Percentiles rank a stretch among this genome's conserved stretches.
Conservation (phyloP, 306 rosid genomes). For the Vigna unguiculata region DNA sequence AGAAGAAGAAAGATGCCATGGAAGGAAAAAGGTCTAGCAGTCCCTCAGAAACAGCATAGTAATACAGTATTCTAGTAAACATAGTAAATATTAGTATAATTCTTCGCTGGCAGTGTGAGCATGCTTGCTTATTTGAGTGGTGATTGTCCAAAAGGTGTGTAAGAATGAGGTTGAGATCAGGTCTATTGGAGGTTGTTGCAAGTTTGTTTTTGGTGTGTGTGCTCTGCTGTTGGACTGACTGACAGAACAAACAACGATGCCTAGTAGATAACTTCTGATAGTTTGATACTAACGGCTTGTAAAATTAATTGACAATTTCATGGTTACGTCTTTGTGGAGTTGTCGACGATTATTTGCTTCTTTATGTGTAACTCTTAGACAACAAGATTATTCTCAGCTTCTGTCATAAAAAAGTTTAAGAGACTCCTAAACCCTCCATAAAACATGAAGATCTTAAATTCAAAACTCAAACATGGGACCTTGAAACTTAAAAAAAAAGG, state of each 20-base stretch:
- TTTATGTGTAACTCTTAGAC: not conserved
- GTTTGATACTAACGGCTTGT: slow-evolving; percentile 71
- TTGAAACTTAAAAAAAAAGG: too few species aligned
- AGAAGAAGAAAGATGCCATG: slow-evolving; percentile 86
- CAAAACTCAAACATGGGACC: too few species aligned
- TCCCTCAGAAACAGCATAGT: slow-evolving; percentile 60
- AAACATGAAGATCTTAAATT: too few species aligned
- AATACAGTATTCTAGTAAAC: slow-evolving; percentile 43
- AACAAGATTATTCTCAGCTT: too few species aligned
- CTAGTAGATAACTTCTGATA: slow-evolving; percentile 53
- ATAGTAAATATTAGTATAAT: slow-evolving; percentile 52
- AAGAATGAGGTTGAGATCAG: slow-evolving; percentile 63
- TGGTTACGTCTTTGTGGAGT: slow-evolving; percentile 21
- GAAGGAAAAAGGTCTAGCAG: slow-evolving; percentile 81
- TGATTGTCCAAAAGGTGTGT: slow-evolving; percentile 56
- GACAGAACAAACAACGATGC: slow-evolving; percentile 55
- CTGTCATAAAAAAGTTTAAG: too few species aligned
- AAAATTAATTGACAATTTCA: slow-evolving; percentile 46
- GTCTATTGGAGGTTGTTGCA: slow-evolving; percentile 54
- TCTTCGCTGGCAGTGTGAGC: slow-evolving; percentile 75
- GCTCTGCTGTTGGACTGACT: slow-evolving; percentile 80
- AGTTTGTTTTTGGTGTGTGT: slow-evolving; percentile 66
- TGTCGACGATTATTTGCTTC: slow-evolving; percentile 16
- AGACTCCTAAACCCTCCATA: too few species aligned
- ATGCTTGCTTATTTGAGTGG: slow-evolving; percentile 58